A percentile compares a stretch with the other conserved stretches of the same genome.
Evolutionary conservation across 371 early-diverging fungal species (phyloP).

Genomic region (Batkoa obscura): DNA sequence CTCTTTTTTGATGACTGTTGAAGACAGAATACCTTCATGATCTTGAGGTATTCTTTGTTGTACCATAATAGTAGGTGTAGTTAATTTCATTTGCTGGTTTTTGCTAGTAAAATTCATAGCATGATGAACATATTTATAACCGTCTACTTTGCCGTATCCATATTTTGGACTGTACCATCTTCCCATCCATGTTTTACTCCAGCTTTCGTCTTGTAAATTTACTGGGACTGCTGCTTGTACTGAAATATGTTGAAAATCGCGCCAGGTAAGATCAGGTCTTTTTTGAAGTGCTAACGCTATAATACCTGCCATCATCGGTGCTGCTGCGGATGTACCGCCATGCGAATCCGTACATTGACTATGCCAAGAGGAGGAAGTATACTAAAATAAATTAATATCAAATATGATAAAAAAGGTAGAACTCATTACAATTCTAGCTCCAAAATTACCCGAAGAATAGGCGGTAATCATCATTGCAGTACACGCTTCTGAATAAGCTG

Average conservation of each 20-base stretch:
- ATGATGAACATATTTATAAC: conserved; percentile 53
- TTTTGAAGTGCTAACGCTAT: conserved; percentile 69
- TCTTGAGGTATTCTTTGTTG: conserved; percentile 34
- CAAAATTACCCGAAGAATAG: conserved; percentile 37
- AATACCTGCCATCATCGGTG: conserved; percentile 86
- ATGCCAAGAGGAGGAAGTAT: conserved; percentile 64
- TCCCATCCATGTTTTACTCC: conserved; percentile 36
- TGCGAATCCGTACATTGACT: conserved; percentile 51
- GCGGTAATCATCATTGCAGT: conserved; percentile 74
- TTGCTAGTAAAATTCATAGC: conserved; percentile 49
- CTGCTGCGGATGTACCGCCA: conserved; percentile 95
- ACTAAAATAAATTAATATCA: conserved; percentile 18
- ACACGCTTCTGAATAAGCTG: conserved; percentile 78
- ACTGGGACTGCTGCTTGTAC: conserved; percentile 67
- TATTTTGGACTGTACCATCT: conserved; percentile 68
- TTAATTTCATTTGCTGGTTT: conserved; percentile 34
- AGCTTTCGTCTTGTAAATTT: conserved; percentile 31
- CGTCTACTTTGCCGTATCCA: conserved; percentile 84
- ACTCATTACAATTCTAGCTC: not conserved
- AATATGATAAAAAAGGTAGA: not conserved
- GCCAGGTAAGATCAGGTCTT: conserved; percentile 73
- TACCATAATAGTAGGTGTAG: conserved; percentile 18
- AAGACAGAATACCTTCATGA: conserved; percentile 15
- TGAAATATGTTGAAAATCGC: conserved; percentile 73
- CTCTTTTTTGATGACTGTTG: conserved; percentile 20